A percentile compares a stretch with the other conserved stretches of the same genome.
Conservation (phyloP, 31 red algal genomes). For the Odonthalia washingtoniensis region DNA sequence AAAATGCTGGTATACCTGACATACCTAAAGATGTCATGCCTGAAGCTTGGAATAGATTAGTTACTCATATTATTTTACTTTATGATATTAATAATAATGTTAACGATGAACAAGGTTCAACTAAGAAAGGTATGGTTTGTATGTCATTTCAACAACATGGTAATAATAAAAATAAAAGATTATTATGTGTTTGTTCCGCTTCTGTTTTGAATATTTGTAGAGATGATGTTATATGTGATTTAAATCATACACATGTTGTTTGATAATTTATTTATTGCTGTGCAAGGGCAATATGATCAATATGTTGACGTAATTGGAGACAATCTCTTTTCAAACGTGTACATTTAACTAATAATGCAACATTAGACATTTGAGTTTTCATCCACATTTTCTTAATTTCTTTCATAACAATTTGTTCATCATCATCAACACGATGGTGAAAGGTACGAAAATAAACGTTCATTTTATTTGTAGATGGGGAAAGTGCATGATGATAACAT, state of each 20-base stretch:
- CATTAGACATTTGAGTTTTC: too few species aligned
- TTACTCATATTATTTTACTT: slow-evolving; percentile 29
- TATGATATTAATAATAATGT: slow-evolving; percentile 10
- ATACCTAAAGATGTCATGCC: slow-evolving; percentile 55
- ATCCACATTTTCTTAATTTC: too few species aligned
- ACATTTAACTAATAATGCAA: too few species aligned
- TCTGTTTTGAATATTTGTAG: not conserved
- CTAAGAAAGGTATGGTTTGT: not conserved
- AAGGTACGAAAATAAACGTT: too few species aligned
- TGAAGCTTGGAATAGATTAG: slow-evolving; percentile 33
- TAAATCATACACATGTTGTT: not conserved
- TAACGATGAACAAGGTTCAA: not conserved
- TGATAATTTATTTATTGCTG: too few species aligned
- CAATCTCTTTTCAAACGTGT: too few species aligned
- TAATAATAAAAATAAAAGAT: not conserved
- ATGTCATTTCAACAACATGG: not conserved
- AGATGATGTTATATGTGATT: not conserved
- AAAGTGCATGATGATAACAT: too few species aligned
- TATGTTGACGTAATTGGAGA: too few species aligned
- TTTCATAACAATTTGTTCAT: too few species aligned
- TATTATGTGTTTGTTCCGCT: not conserved
- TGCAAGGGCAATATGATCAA: too few species aligned
- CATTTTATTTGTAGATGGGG: too few species aligned
- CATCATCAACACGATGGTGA: too few species aligned
- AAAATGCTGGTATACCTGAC: slow-evolving; percentile 11